A percentile compares a stretch with the other conserved stretches of the same genome.
phyloP scores from a whole-genome alignment of 108 stramenopile species.

The Mayamaea pseudoterrestris region DNA sequence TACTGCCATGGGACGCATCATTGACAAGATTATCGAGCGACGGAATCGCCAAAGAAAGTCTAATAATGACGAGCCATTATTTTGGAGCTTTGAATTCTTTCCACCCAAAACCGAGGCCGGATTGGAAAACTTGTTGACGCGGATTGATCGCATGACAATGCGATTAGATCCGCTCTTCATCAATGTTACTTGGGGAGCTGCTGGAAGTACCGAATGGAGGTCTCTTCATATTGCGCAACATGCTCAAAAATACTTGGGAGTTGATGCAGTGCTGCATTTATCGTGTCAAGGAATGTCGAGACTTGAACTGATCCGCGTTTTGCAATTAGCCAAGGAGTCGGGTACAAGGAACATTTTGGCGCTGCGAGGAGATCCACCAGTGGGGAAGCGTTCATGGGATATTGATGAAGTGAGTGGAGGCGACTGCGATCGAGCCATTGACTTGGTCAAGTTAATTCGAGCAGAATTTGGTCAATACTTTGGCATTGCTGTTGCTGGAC shows the following conservation, averaged over 20 bases:
- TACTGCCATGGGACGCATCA: constrained; percentile 15
- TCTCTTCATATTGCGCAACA: constrained; percentile 74
- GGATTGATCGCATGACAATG: constrained; percentile 89
- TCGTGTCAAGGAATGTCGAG: constrained; percentile 79
- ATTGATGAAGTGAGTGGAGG: constrained; percentile 50
- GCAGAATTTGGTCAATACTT: constrained; percentile 89
- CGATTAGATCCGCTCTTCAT: constrained; percentile 87
- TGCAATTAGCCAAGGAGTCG: constrained; percentile 40
- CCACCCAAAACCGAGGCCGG: constrained; percentile 93
- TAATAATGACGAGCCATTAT: not conserved
- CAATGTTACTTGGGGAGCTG: constrained; percentile 89
- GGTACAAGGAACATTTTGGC: constrained; percentile 91
- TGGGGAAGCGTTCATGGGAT: constrained; percentile 68
- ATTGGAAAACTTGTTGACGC: constrained; percentile 80
- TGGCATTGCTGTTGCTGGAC: constrained; percentile 89
- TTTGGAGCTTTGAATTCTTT: constrained; percentile 92
- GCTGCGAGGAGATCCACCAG: constrained; percentile 91
- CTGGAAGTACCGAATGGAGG: constrained; percentile 62
- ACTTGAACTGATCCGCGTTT: constrained; percentile 26
- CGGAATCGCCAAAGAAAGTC: no score
- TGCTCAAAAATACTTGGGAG: constrained; percentile 78
- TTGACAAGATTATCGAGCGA: constrained; percentile 13
- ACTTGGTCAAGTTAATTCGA: constrained; percentile 84
- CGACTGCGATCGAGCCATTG: constrained; percentile 74
- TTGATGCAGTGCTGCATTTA: constrained; percentile 87